Conservation (phyloP, 106 monocot species). For the Iris macrosiphon region DNA sequence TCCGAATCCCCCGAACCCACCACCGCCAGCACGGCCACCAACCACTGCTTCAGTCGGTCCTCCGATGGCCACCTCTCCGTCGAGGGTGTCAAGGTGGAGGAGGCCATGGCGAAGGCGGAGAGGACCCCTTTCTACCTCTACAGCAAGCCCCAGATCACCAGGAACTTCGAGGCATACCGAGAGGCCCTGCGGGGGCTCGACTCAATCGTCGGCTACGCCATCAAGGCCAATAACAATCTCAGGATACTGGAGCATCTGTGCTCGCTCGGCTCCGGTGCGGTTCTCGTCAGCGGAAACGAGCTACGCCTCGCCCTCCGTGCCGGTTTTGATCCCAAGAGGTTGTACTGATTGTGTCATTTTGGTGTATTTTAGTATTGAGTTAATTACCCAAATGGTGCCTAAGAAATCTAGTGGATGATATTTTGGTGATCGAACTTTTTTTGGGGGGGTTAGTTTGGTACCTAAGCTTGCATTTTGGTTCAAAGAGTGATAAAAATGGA, state of each 20-base stretch:
- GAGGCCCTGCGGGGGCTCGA: conserved; percentile 69
- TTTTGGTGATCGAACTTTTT: too few species aligned
- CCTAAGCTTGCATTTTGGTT: too few species aligned
- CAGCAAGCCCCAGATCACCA: conserved; percentile 88
- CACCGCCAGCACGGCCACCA: neutral
- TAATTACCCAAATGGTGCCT: too few species aligned
- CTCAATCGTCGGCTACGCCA: conserved; percentile 79
- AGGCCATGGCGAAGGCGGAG: conserved; percentile 56
- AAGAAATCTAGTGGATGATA: too few species aligned
- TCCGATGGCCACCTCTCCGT: conserved; percentile 61
- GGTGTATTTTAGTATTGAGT: too few species aligned
- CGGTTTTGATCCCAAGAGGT: conserved; percentile 89
- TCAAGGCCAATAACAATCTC: conserved; percentile 96
- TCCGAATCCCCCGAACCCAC: conserved; percentile 1
- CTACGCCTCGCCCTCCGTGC: conserved; percentile 71
- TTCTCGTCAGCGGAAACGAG: conserved; percentile 94
- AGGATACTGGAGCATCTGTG: conserved; percentile 76
- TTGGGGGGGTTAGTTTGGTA: too few species aligned
- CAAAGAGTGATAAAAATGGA: too few species aligned
- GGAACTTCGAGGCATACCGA: conserved; percentile 78
- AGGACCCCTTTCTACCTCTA: conserved; percentile 89
- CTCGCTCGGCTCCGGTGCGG: conserved; percentile 71
- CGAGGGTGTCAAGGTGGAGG: conserved; percentile 62
- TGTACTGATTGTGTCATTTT: too few species aligned
- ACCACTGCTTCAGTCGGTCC: neutral